Evolutionary conservation across 768 basidiomycete species (phyloP), one percentile per base, ranked within the genome.

Genomic region (Kwoniella botswanensis): DNA sequence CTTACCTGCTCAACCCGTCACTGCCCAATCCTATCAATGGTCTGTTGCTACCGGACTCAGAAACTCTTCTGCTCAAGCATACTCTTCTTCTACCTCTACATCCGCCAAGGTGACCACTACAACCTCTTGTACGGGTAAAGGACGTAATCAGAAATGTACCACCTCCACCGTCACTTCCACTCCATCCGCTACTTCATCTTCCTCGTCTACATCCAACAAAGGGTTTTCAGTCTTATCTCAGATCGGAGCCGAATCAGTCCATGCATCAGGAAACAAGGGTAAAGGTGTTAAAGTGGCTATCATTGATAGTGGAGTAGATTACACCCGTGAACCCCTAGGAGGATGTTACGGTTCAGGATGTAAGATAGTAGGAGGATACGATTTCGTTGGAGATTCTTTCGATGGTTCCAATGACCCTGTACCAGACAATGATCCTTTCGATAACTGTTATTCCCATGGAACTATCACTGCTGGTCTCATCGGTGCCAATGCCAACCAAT

Each of bases 231-330:
- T 63, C 59, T 64, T 74, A 13, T 65, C 72, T 44, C 78, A 77
- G 44, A 74, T 79, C 58, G 88, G 89, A 21, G 90, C 90, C 1
- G 88, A 90, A 74, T 88, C 87, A 70, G 85, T 90, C 21, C 90
- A 91, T 76, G 88, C 88, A 5, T 76, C 86, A 71, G 90, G 89
- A 0, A 86, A 89, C 75, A 85, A 85, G 29, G 91, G 91, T 13
- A 86, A 86, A 52, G 90, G 90, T 2, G 85, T 91, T 79, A 90
- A 90, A 75, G 86, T 92, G 65, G 91, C 87, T 71, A 88, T 91
- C 55, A 85, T 90, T 64, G 82, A 83, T 63, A 70, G 74, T 41
- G 71, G 74, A 46, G 77, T 79, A 12, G 81, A 83, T 58, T 85
- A 84, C 74, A 80, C 75, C 55, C 76, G 79, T 26, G 73, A 78